A percentile compares a stretch with the other conserved stretches of the same genome.
phyloP scores from a whole-genome alignment of 2,329 filamentous ascomycete genomes.

The Neonectria coccinea region DNA sequence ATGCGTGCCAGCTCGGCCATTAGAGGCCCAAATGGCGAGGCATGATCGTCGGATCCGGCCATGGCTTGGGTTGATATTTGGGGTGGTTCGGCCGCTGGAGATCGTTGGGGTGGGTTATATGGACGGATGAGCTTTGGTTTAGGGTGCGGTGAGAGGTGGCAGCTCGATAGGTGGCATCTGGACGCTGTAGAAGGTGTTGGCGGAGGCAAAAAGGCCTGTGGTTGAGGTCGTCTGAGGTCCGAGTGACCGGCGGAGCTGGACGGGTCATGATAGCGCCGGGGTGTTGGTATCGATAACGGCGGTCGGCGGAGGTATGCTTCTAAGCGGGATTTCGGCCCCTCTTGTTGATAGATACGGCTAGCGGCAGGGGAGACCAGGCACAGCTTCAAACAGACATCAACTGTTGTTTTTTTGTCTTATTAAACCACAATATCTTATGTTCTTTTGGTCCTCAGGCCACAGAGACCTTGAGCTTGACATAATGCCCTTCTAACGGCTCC shows the following conservation, averaged over 20 bases:
- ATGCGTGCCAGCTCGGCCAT: conserved; percentile 81
- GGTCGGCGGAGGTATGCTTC: conserved; percentile 27
- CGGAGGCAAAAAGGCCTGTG: conserved; percentile 25
- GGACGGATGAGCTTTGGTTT: neutral
- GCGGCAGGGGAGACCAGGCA: neutral
- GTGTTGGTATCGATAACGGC: conserved; percentile 42
- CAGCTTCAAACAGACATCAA: neutral
- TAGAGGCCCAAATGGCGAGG: conserved; percentile 65
- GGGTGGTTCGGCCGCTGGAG: neutral
- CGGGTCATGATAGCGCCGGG: conserved; percentile 31
- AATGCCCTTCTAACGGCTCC: neutral
- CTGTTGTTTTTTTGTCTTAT: neutral
- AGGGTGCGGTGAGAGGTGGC: neutral
- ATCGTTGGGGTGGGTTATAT: neutral
- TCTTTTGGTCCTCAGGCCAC: no score
- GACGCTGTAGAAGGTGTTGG: neutral
- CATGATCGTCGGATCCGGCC: conserved; percentile 51
- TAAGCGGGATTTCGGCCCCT: conserved; percentile 33
- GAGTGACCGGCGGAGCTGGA: conserved; percentile 24
- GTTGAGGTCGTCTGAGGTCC: conserved; percentile 39
- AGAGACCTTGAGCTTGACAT: neutral
- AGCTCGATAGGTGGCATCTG: neutral
- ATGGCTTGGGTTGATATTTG: conserved; percentile 39
- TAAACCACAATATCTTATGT: neutral
- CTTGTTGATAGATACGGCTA: conserved; percentile 4